These are phyloP conservation scores for Hansfordia pulvinata DNA, from an alignment of 2,329 filamentous ascomycete genomes.

Conservation along the genomic window DNA sequence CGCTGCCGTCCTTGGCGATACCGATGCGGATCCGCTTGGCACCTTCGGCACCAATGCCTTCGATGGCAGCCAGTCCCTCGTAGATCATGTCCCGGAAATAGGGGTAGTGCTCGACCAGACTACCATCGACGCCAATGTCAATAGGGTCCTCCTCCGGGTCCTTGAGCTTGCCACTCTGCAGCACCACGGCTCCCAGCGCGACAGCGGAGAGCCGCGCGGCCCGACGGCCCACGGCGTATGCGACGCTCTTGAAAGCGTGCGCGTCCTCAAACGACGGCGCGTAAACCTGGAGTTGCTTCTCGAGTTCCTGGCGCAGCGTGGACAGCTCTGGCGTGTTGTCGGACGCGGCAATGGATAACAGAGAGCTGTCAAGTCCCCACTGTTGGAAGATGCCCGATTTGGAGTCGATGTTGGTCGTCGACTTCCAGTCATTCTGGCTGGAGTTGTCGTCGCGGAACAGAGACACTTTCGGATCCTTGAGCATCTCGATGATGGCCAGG, in stretches of 20 bases:
- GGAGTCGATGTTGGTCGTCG: slow-evolving; percentile 54
- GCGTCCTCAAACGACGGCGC: slow-evolving; percentile 73
- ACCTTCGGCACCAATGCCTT: slow-evolving; percentile 63
- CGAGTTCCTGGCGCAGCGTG: slow-evolving; percentile 63
- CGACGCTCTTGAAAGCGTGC: slow-evolving; percentile 71
- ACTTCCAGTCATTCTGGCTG: slow-evolving; percentile 53
- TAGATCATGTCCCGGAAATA: slow-evolving; percentile 81
- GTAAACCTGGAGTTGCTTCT: slow-evolving; percentile 62
- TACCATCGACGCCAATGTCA: slow-evolving; percentile 90
- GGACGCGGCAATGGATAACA: slow-evolving; percentile 75
- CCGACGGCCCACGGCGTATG: slow-evolving; percentile 73
- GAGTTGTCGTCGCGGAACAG: slow-evolving; percentile 70
- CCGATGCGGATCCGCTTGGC: slow-evolving; percentile 85
- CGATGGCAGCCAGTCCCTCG: slow-evolving; percentile 63
- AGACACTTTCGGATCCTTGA: slow-evolving; percentile 50
- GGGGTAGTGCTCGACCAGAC: slow-evolving; percentile 90
- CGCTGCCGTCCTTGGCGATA: slow-evolving; percentile 92
- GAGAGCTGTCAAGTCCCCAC: slow-evolving; percentile 85
- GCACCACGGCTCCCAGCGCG: slow-evolving; percentile 70
- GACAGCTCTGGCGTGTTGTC: slow-evolving; percentile 63
- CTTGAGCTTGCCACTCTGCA: slow-evolving; percentile 63
- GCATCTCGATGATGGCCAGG: slow-evolving; percentile 57
- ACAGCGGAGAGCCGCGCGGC: slow-evolving; percentile 81
- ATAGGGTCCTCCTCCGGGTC: slow-evolving; percentile 53
- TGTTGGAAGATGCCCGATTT: slow-evolving; percentile 57